Percentiles rank a stretch among this genome's conserved stretches.
Evolutionary conservation across 345 rosid genomes (phyloP).

Genomic region (Boechera stricta): DNA sequence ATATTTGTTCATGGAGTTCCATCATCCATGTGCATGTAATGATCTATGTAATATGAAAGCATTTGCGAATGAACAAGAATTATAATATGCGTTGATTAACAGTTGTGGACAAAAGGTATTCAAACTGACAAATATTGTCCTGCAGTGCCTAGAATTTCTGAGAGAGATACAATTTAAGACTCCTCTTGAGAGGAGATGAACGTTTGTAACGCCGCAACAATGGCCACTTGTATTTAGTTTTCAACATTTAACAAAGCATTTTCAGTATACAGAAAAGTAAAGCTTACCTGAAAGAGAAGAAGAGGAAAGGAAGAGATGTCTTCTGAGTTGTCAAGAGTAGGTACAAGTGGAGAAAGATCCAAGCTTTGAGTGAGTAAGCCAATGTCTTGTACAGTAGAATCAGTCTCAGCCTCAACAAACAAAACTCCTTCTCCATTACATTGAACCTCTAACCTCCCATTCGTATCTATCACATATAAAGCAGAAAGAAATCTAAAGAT

Average conservation of each 20-base stretch:
- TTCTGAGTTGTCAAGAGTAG: constrained; percentile 39
- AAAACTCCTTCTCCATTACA: constrained; percentile 56
- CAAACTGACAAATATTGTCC: not conserved
- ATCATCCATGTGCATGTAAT: too few species aligned
- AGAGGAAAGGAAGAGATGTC: constrained; percentile 48
- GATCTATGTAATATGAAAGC: not conserved
- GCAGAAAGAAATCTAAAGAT: not conserved
- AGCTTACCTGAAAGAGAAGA: constrained; percentile 44
- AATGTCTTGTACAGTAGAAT: constrained; percentile 32
- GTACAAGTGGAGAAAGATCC: constrained; percentile 41
- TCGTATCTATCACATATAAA: constrained; percentile 30
- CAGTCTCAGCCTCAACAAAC: constrained; percentile 47
- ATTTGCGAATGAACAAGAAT: not conserved
- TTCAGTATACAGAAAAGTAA: not conserved
- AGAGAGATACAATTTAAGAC: too few species aligned
- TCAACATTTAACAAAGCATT: not conserved
- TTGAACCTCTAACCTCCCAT: constrained; percentile 48
- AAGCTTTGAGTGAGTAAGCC: constrained; percentile 28
- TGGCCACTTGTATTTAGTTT: not conserved
- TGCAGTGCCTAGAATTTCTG: too few species aligned
- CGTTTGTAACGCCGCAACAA: not conserved
- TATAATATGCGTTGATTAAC: not conserved
- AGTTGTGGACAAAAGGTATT: not conserved
- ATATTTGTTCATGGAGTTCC: not conserved
- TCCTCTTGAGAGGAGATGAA: not conserved